A percentile compares a stretch with the other conserved stretches of the same genome.
Conservation (phyloP, 169 alveolate species). For the Plasmodium blacklocki region DNA sequence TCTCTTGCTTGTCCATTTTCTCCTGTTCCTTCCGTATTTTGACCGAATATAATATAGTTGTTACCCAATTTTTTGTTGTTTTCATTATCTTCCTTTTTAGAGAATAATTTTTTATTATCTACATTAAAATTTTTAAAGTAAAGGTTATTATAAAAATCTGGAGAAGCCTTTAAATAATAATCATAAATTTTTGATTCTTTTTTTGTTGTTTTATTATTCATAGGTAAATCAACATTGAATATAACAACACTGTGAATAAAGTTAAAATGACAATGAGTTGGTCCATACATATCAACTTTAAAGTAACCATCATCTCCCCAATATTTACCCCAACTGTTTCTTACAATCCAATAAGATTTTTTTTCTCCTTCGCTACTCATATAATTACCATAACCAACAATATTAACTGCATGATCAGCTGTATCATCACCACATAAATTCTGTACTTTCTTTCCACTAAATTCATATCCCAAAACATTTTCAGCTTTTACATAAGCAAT, state of each 20-base stretch:
- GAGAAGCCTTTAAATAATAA: conserved; percentile 12
- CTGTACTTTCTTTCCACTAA: conserved; percentile 62
- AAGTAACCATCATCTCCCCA: conserved; percentile 49
- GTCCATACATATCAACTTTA: conserved; percentile 53
- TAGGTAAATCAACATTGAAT: conserved; percentile 10
- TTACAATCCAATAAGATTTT: conserved; percentile 22
- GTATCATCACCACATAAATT: conserved; percentile 43
- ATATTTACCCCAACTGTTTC: conserved; percentile 46
- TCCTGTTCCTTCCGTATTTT: background rate
- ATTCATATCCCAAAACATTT: conserved; percentile 28
- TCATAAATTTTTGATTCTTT: background rate
- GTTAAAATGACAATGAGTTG: conserved; percentile 9
- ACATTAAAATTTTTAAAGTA: background rate
- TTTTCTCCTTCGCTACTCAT: conserved; percentile 10
- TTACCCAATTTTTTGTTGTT: background rate
- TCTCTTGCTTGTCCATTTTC: background rate
- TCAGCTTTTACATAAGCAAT: conserved; percentile 55
- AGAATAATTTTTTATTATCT: background rate
- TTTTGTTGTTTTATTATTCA: background rate
- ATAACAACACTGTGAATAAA: conserved; percentile 30
- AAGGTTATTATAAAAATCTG: conserved; percentile 17
- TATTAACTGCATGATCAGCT: conserved; percentile 61
- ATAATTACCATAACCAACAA: conserved; percentile 74
- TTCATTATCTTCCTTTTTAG: background rate
- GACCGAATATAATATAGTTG: background rate